Evolutionary conservation across 805 yeast genomes (phyloP).

Genomic region (Wickerhamiella kazuoi): DNA sequence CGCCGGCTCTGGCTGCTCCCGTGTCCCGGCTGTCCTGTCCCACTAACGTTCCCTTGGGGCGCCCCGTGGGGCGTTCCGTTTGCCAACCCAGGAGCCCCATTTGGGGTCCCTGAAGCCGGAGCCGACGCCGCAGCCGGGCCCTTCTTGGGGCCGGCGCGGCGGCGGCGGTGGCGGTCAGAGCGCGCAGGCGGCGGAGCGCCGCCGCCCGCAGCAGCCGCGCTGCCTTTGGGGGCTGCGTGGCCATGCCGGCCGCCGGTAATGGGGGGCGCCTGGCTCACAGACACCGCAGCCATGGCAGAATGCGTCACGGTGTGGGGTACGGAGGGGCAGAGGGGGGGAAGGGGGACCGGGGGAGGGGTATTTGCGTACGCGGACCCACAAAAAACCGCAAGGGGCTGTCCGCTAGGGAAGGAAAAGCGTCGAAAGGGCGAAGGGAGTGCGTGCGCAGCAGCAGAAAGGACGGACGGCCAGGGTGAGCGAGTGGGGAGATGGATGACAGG

Average conservation of each 20-base stretch:
- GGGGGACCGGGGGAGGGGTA: too few relatives aligned
- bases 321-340: too few relatives aligned
- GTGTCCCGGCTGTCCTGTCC: too few relatives aligned
- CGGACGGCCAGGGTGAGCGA: too few relatives aligned
- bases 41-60: too few relatives aligned
- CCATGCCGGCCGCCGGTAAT: neutral
- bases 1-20: neutral
- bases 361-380: too few relatives aligned
- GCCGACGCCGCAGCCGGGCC: neutral
- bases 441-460: neutral
- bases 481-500: too few relatives aligned
- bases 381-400: neutral
- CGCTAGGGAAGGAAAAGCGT: neutral
- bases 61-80: too few relatives aligned
- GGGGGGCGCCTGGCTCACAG: neutral
- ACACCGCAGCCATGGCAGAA: neutral
- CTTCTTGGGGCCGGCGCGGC: neutral
- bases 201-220: neutral
- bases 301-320: too few relatives aligned
- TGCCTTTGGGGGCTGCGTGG: neutral
- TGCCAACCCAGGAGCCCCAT: too few relatives aligned
- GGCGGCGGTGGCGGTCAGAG: neutral
- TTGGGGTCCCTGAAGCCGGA: too few relatives aligned
- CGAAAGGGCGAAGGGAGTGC: too few relatives aligned
- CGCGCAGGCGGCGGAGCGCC: neutral